Base-by-base conservation (phyloP, 495 filamentous ascomycete species). In the Neurospora pannonica region DNA sequence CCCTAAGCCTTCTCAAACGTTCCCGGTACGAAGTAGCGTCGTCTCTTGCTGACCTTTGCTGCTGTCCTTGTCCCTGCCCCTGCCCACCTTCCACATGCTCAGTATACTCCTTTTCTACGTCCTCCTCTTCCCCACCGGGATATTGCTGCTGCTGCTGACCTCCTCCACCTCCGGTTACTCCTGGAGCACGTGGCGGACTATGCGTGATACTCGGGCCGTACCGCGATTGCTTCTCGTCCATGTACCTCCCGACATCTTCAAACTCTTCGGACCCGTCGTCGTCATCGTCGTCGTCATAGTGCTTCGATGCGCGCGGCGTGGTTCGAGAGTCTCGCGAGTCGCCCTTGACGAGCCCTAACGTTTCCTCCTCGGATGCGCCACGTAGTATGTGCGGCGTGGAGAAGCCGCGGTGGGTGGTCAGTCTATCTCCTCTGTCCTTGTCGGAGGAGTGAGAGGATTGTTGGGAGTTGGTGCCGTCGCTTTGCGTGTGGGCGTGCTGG, bases 281-380 rank as follows among this genome's bases (percentile, higher is more conserved):
- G 19, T 78, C 77, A n/a, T 82, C 82, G 21, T 78, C 80, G 28
- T 79, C 74, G 19, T 78, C 76, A 15, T 80, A 78, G 17, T 82
- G 78, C n/a, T 83, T 83, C 70, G 84, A 67, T 85, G 1, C 77
- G 77, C 31, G 71, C 5, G 87, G 84, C 78, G 82, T 74, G 34
- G 86, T 86, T 6, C 75, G 77, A 0, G 82, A 83, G 77, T 92
- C 85, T 2, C 76, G 77, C 0, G 84, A 86, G 77, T 95, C 93
- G 17, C 93, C 94, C 78, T 91, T 90, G 6, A 98, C 95, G 1
- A 99, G 88, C 0, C 96, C 96, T 24, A 97, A 79, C 40, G 89
- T 86, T 77, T 99, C 96, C 81, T 99, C 96, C 77, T 98, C 96
- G 0, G 95, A 97, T 8, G 88, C 88, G 70, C 82, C 83, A 75